A percentile compares a stretch with the other conserved stretches of the same genome.
Conservation (phyloP, 176 grass and related monocot species). For the Saccharum officinarum region DNA sequence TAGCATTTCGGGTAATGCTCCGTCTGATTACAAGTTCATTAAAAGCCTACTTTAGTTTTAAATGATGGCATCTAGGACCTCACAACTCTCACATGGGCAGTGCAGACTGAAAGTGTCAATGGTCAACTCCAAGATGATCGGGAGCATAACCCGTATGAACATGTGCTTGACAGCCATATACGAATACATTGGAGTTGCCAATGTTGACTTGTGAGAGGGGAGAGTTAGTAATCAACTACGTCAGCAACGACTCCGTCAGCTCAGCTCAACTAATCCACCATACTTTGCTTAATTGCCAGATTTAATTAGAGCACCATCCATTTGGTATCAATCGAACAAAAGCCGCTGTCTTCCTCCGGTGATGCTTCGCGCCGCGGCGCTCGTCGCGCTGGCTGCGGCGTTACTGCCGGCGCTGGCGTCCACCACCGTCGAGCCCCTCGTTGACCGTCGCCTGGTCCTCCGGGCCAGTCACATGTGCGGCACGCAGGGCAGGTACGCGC, state of each 20-base stretch:
- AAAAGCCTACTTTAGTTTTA: too few species aligned
- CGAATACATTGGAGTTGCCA: too few species aligned
- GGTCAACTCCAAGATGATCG: too few species aligned
- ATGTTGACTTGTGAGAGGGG: neutral
- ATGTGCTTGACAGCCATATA: too few species aligned
- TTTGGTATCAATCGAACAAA: neutral
- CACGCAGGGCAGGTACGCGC: conserved; percentile 23
- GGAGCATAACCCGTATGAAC: too few species aligned
- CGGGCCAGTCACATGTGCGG: conserved; percentile 1
- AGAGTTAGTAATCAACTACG: neutral
- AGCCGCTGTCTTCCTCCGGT: neutral
- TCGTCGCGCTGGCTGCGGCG: neutral
- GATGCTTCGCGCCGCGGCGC: neutral
- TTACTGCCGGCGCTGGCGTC: neutral
- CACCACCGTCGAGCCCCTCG: neutral
- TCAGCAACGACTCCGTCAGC: neutral
- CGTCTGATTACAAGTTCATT: too few species aligned
- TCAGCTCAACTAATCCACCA: neutral
- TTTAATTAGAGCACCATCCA: neutral
- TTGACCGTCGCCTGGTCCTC: neutral
- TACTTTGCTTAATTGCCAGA: neutral
- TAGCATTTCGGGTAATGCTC: too few species aligned
- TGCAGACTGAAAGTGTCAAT: too few species aligned
- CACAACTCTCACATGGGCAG: too few species aligned
- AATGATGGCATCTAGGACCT: too few species aligned